Percentiles rank a stretch among this genome's conserved stretches.
phyloP scores from a whole-genome alignment of 2,329 filamentous ascomycete genomes.

The Apiospora aurea region DNA sequence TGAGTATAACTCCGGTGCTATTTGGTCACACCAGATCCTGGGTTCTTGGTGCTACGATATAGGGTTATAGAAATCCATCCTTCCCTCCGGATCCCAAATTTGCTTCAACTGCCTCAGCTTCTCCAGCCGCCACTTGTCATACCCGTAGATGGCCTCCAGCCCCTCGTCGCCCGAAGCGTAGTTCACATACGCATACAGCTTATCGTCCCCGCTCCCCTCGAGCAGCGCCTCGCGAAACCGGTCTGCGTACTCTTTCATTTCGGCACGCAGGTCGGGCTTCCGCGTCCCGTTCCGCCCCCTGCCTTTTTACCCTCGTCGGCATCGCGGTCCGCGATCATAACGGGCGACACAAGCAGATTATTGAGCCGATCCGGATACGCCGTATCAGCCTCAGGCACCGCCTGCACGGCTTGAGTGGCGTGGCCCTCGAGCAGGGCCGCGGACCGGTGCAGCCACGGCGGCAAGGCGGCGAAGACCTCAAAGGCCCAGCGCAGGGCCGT shows the following conservation, averaged over 20 bases:
- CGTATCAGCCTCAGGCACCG: conserved; percentile 31
- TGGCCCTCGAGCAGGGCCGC: conserved; percentile 30
- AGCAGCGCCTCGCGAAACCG: neutral
- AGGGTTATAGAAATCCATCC: conserved; percentile 11
- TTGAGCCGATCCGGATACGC: conserved; percentile 38
- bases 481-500: neutral
- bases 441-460: conserved; percentile 20
- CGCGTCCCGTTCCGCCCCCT: neutral
- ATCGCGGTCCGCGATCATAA: neutral
- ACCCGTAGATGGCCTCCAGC: conserved; percentile 34
- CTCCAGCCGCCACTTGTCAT: conserved; percentile 32
- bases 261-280: neutral
- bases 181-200: conserved; percentile 36
- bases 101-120: conserved; percentile 36
- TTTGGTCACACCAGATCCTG: neutral
- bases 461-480: conserved; percentile 22
- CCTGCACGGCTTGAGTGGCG: conserved; percentile 27
- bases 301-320: neutral
- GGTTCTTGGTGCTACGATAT: neutral
- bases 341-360: conserved; percentile 29
- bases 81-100: conserved; percentile 37
- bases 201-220: conserved; percentile 28
- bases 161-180: conserved; percentile 42
- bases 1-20: neutral
- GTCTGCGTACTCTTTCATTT: neutral